phyloP scores from a whole-genome alignment of 495 filamentous ascomycete genomes.

The Penicillium atrosanguineum region DNA sequence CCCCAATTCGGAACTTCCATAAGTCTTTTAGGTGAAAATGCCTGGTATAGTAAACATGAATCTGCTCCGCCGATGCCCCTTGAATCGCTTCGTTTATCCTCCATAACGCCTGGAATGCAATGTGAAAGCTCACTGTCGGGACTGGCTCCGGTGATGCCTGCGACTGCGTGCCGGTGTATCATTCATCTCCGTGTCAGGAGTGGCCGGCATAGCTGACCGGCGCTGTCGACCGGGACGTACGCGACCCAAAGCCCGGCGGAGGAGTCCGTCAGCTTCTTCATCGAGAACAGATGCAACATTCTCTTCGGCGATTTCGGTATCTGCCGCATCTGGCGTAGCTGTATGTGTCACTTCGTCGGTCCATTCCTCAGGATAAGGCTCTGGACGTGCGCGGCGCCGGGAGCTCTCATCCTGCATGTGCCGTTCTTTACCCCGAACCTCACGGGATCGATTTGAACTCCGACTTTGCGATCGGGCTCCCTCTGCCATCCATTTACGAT shows the following conservation, averaged over 20 bases:
- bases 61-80: background rate
- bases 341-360: constrained; percentile 37
- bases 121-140: constrained; percentile 13
- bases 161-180: constrained; percentile 28
- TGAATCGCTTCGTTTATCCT: background rate
- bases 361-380: constrained; percentile 32
- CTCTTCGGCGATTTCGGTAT: constrained; percentile 26
- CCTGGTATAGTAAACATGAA: background rate
- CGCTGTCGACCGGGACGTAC: constrained; percentile 31
- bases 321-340: constrained; percentile 9
- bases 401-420: constrained; percentile 7
- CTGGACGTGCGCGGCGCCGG: constrained; percentile 26
- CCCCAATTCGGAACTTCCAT: background rate
- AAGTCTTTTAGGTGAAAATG: background rate
- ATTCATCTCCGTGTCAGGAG: constrained; percentile 19
- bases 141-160: constrained; percentile 24
- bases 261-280: constrained; percentile 37
- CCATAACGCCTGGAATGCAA: background rate
- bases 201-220: constrained; percentile 16
- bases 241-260: constrained; percentile 35
- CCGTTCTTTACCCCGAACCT: constrained; percentile 29
- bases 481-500: constrained; percentile 21
- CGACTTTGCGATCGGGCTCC: constrained; percentile 15
- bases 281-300: constrained; percentile 45
- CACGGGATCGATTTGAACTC: constrained; percentile 24